A percentile compares a stretch with the other conserved stretches of the same genome.
Evolutionary conservation across 106 monocot genomes (phyloP).

Genomic region (Cymbidium sinense): DNA sequence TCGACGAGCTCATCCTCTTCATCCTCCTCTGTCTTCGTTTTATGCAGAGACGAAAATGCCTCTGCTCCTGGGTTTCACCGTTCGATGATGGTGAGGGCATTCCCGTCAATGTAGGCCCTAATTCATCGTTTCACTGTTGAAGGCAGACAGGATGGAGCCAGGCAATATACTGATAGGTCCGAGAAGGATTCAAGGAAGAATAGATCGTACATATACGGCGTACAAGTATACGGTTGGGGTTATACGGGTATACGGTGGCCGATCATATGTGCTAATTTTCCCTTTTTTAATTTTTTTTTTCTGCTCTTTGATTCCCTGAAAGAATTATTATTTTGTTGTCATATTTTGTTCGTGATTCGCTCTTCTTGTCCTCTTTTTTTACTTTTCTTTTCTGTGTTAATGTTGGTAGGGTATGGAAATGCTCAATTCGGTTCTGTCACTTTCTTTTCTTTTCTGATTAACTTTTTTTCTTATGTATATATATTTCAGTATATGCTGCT

Average conservation of each 20-base stretch:
- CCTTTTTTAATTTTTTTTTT: background rate
- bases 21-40: background rate
- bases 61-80: background rate
- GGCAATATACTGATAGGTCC: background rate
- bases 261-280: background rate
- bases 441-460: background rate
- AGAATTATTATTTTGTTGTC: background rate
- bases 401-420: background rate
- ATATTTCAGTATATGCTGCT: no score
- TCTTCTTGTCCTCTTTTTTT: background rate
- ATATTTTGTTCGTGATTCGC: background rate
- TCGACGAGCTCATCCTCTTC: no score
- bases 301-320: background rate
- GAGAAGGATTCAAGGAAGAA: background rate
- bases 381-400: background rate
- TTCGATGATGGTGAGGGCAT: background rate
- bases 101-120: background rate
- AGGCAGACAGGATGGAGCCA: conserved; percentile 6
- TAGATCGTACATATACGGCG: background rate
- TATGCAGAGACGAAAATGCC: background rate
- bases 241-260: background rate
- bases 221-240: background rate
- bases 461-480: background rate
- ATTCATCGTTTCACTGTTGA: background rate
- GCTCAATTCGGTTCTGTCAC: background rate